Evolutionary conservation across 768 basidiomycete species (phyloP).

Genomic region (Xerocomellus intermedius): DNA sequence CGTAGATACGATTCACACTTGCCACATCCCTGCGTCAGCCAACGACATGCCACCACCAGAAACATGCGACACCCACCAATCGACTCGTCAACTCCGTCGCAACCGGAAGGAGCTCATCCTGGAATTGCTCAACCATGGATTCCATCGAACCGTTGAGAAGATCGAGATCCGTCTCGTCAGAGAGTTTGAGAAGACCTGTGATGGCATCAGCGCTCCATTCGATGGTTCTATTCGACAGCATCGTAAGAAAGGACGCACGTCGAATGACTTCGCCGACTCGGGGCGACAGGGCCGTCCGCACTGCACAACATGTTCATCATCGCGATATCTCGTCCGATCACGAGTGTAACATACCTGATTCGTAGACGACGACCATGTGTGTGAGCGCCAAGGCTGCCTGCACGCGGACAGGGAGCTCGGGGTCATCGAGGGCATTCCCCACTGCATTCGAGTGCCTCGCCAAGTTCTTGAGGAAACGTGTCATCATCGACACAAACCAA

Average conservation of each 20-base stretch:
- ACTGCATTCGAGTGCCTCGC: conserved; percentile 63
- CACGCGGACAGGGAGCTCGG: conserved; percentile 79
- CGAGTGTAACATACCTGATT: conserved; percentile 48
- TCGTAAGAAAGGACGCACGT: conserved; percentile 41
- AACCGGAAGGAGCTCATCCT: conserved; percentile 80
- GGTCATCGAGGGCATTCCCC: conserved; percentile 68
- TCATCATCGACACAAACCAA: neutral
- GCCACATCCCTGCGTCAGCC: neutral
- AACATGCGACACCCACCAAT: conserved; percentile 49
- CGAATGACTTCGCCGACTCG: conserved; percentile 87
- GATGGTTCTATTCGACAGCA: neutral
- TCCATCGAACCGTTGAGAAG: conserved; percentile 82
- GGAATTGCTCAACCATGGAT: conserved; percentile 82
- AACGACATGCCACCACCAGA: neutral
- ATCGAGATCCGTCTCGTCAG: conserved; percentile 90
- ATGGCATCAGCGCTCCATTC: neutral
- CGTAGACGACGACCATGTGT: conserved; percentile 65
- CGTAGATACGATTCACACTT: conserved; percentile 85
- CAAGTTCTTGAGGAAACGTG: conserved; percentile 47
- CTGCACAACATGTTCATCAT: conserved; percentile 34
- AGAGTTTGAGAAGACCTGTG: conserved; percentile 78
- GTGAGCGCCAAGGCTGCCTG: conserved; percentile 80
- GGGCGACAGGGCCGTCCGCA: conserved; percentile 65
- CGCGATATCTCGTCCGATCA: neutral
- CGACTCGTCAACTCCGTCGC: conserved; percentile 76